Evolutionary conservation across 1,284 basidiomycete species (phyloP), one percentile per base, ranked within the genome.

Genomic region (Tilletia indica): DNA sequence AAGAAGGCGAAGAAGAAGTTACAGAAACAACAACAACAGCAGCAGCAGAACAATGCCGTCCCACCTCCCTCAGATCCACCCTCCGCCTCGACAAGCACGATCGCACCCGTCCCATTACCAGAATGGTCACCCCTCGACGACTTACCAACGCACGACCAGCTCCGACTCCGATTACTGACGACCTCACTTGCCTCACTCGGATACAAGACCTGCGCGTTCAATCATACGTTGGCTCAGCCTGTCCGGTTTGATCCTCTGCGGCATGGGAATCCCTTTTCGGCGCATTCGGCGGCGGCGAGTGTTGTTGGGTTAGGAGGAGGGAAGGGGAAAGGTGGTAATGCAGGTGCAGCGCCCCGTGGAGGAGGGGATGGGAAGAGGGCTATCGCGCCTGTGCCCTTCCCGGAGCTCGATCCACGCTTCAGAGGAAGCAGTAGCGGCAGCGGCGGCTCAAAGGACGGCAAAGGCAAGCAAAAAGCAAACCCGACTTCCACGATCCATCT

Each of bases 191-290:
- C 61, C 34, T 64, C 61, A 5, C 34, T 83, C 11, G 78, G 79
- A 0, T 83, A 80, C 66, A 68, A 73, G 4, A 70, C 71, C 4
- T 68, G 83, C 12, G 82, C 81, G 5, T 83, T 77, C 71, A 83
- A 83, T 67, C 74, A 78, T 63, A 70, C 75, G 16, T 77, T 83
- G 4, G 31, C 14, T 12, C 36, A 38, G 61, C 63, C 74, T 1
- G 75, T 74, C 16, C 71, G 73, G 14, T 82, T 76, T 69, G 80
- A 81, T 19, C 74, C 76, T 8, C 39, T 56, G 0, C 8, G 67
- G 34, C 76, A 83, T 42, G 51, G 67, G 5, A 78, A 83, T 61
- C 61, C 75, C 0, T 77, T 83, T 36, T 64, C 61, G 36, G 31
- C 31, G 14, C 42, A 34, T 38, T 34, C 47, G 54, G 47, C 31